phyloP scores from a whole-genome alignment of 257 asterid genomes.

The Orobanche coerulescens region DNA sequence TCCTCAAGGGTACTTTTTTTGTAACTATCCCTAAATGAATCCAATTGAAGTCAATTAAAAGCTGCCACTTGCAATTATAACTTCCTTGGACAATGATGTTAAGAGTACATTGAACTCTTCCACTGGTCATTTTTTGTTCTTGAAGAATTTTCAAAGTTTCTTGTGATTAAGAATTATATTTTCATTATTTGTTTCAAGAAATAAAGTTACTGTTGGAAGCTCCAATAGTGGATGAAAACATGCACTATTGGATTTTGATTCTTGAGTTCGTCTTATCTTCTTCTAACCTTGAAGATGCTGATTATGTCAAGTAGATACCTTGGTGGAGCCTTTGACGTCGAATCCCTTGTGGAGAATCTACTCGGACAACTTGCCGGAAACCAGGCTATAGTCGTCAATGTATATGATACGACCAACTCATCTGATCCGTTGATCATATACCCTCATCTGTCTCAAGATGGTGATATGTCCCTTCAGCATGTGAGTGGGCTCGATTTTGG shows the following conservation, averaged over 20 bases:
- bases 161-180: too few relatives aligned
- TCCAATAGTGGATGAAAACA: background rate
- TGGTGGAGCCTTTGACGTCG: constrained; percentile 93
- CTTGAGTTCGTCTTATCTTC: background rate
- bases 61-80: too few relatives aligned
- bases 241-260: background rate
- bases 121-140: too few relatives aligned
- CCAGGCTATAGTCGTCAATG: constrained; percentile 73
- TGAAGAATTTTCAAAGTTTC: too few relatives aligned
- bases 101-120: too few relatives aligned
- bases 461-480: constrained; percentile 57
- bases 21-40: too few relatives aligned
- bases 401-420: constrained; percentile 67
- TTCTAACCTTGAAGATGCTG: background rate
- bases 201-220: too few relatives aligned
- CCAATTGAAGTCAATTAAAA: too few relatives aligned
- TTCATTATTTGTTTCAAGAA: too few relatives aligned
- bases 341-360: constrained; percentile 82
- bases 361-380: constrained; percentile 88
- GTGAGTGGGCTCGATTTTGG: constrained; percentile 79
- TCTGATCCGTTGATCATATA: constrained; percentile 77
- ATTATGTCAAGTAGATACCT: constrained; percentile 48
- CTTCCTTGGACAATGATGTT: too few relatives aligned
- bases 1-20: too few relatives aligned
- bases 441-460: constrained; percentile 49